Base-by-base conservation (phyloP, 2,329 filamentous ascomycete genomes). In the Cercospora sp. region DNA sequence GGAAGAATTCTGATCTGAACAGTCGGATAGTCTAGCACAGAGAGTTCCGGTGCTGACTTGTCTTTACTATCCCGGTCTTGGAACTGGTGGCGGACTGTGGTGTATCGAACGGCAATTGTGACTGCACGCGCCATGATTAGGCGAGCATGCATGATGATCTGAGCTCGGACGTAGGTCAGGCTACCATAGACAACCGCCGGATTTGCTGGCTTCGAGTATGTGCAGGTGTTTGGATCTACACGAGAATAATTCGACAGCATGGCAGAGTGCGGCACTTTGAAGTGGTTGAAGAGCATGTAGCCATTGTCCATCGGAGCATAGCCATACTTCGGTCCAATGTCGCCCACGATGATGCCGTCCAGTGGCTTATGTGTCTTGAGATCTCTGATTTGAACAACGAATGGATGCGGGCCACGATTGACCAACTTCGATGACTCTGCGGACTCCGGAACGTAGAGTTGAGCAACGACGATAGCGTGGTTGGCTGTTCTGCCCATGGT, bases 281-380 rank as follows among this genome's bases (percentile, higher is more conserved):
- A 79, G 51, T 83, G 77, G 66, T 85, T 75, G 75, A 86, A 85
- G 4, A 86, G 79, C 81, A 85, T 83, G 73, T 86, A 86, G 0
- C 82, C 83, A 66, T 85, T 85, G 67, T 86, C 83, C 83, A 84
- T 76, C 3, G 79, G 80, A 23, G 82, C 80, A 69, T 86, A 86
- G 8, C 83, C 84, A 72, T 86, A 85, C 66, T 86, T 86, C n/a
- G 83, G 83, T 2, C 84, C 84, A 70, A 86, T 85, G 68, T 86
- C 84, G n/a, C 83, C 83, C 16, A 86, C 81, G 2, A 82, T 80
- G 63, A 86, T 83, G 1, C 83, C 83, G 5, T 79, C 70, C 5
- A 85, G 72, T 12, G 83, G 81, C 68, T 81, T 76, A 67, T 85
- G 81, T 1, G 82, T 84, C 65, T 81, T 79, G 74, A 80, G 76